Percentiles rank a stretch among this genome's conserved stretches.
Conservation (phyloP, 768 basidiomycete species). For the Pisolithus tinctorius region DNA sequence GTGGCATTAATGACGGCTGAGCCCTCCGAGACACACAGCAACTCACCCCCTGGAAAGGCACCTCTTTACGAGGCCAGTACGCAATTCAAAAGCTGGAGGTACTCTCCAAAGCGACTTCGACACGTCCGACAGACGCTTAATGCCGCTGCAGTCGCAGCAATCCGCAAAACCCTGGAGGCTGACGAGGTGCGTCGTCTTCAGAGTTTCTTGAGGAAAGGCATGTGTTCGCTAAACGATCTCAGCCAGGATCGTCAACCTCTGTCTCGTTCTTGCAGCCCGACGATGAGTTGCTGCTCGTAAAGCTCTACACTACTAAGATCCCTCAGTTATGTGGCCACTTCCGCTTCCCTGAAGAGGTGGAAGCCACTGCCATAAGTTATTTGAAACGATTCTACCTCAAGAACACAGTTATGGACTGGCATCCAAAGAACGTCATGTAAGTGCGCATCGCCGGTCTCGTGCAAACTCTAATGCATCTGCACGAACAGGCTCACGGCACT, state of each 20-base stretch:
- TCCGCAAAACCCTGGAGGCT: constrained; percentile 65
- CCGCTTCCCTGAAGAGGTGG: constrained; percentile 86
- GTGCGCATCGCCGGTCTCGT: constrained; percentile 17
- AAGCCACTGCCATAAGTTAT: constrained; percentile 87
- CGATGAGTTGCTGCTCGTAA: constrained; percentile 69
- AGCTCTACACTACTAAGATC: constrained; percentile 83
- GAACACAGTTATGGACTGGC: constrained; percentile 99
- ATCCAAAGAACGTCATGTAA: constrained; percentile 97
- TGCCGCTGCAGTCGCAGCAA: constrained; percentile 64
- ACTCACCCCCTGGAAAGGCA: constrained; percentile 9
- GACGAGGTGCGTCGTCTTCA: background rate
- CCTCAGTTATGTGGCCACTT: constrained; percentile 79
- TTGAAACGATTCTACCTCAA: constrained; percentile 95
- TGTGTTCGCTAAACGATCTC: constrained; percentile 4
- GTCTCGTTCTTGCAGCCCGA: constrained; percentile 68
- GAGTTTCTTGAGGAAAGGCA: background rate
- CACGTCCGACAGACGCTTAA: constrained; percentile 64
- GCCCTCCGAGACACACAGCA: constrained; percentile 2
- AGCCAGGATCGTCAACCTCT: constrained; percentile 57
- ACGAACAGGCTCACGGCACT: constrained; percentile 80
- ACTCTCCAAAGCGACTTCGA: constrained; percentile 60
- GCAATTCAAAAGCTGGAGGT: constrained; percentile 86
- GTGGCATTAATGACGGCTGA: background rate
- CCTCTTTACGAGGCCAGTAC: constrained; percentile 73
- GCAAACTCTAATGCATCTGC: background rate